These are phyloP conservation scores for Lumnitzera littorea DNA, from an alignment of 345 rosid species.

Conservation along the genomic window DNA sequence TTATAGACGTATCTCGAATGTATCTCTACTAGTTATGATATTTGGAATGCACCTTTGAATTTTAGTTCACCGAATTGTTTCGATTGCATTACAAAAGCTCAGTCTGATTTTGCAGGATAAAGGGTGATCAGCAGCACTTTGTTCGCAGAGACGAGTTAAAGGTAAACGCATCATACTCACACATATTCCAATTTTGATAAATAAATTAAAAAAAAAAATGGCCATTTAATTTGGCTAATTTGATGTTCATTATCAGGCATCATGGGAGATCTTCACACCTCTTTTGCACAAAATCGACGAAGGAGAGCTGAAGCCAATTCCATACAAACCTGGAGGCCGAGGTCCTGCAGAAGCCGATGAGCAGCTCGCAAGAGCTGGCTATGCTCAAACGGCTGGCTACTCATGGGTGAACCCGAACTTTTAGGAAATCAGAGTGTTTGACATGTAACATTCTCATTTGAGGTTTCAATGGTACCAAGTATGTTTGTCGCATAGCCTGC, in stretches of 20 bases:
- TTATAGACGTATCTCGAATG: no score
- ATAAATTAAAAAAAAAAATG: no score
- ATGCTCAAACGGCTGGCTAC: conserved; percentile 89
- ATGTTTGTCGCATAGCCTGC: no score
- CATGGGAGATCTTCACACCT: conserved; percentile 98
- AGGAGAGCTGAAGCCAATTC: conserved; percentile 64
- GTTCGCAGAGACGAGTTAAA: conserved; percentile 96
- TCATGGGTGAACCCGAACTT: conserved; percentile 35
- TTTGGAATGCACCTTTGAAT: no score
- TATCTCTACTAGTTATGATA: no score
- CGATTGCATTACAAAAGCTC: no score
- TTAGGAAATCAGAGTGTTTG: no score
- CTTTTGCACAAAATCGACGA: conserved; percentile 72
- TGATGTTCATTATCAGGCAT: conserved; percentile 43
- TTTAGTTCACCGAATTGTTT: no score
- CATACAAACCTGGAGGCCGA: conserved; percentile 81
- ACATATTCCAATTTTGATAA: background rate
- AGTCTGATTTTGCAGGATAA: conserved; percentile 43
- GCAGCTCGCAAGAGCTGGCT: conserved; percentile 67
- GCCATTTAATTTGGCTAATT: no score
- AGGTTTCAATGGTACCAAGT: no score
- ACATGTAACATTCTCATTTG: no score
- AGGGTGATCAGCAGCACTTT: conserved; percentile 98
- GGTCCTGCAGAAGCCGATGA: conserved; percentile 89
- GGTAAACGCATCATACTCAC: conserved; percentile 32